Percentiles rank a stretch among this genome's conserved stretches.
Conservation (phyloP, 495 filamentous ascomycete species). For the Penicillium odoratum region DNA sequence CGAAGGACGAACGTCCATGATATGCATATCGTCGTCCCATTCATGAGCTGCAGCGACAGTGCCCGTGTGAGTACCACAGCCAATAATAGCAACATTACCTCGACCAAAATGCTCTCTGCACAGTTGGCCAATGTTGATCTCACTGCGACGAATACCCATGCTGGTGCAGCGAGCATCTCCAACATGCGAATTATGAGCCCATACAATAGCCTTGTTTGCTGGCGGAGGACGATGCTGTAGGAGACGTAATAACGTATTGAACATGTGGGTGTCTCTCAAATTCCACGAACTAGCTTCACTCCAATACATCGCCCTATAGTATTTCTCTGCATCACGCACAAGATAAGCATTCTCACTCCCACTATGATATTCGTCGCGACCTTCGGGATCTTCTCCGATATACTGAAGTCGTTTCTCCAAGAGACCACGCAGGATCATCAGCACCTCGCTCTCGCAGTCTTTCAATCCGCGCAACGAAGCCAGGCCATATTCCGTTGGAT, state of each 20-base stretch:
- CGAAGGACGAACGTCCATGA: slow-evolving; percentile 50
- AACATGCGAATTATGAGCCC: slow-evolving; percentile 62
- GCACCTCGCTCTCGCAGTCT: slow-evolving; percentile 50
- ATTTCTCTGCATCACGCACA: slow-evolving; percentile 56
- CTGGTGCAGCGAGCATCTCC: slow-evolving; percentile 59
- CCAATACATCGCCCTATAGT: slow-evolving; percentile 62
- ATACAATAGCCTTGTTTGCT: slow-evolving; percentile 53
- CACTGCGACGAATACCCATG: slow-evolving; percentile 51
- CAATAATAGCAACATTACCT: slow-evolving; percentile 50
- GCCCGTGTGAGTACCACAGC: slow-evolving; percentile 54
- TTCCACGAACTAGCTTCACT: slow-evolving; percentile 57
- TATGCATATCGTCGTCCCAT: slow-evolving; percentile 58
- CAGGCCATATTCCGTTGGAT: slow-evolving; percentile 54
- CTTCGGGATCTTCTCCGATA: slow-evolving; percentile 14
- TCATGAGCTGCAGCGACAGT: slow-evolving; percentile 57
- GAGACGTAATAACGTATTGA: slow-evolving; percentile 51
- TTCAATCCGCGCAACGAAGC: slow-evolving; percentile 44
- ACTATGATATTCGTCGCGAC: slow-evolving; percentile 55
- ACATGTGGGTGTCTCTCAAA: slow-evolving; percentile 59
- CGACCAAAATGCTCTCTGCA: slow-evolving; percentile 51
- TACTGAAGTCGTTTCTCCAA: slow-evolving; percentile 49
- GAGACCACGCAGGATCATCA: slow-evolving; percentile 48
- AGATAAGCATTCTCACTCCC: slow-evolving; percentile 57
- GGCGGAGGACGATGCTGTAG: slow-evolving; percentile 40
- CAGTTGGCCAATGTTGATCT: slow-evolving; percentile 58